Conservation (phyloP, 192 early-diverging fungal species). For the Chytriomyces hyalinus region DNA sequence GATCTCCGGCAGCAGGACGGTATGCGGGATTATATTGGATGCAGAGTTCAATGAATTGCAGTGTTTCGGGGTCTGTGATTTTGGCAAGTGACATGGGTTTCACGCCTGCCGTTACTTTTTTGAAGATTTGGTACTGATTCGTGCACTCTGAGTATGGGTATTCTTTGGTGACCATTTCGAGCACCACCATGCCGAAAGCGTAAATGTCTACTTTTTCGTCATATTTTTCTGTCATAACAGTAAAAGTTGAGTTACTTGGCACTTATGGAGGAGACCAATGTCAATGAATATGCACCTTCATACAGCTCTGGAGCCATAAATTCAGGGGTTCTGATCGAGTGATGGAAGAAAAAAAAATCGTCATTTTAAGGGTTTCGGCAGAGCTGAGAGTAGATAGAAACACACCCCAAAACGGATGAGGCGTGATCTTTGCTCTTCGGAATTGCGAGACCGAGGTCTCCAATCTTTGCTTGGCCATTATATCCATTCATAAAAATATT, state of each 20-base stretch:
- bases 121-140: constrained; percentile 85
- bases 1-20: constrained; percentile 54
- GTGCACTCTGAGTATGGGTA: constrained; percentile 87
- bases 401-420: constrained; percentile 71
- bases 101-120: constrained; percentile 75
- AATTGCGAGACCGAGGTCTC: constrained; percentile 79
- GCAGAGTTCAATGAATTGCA: constrained; percentile 72
- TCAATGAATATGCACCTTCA: constrained; percentile 52
- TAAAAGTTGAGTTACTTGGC: not conserved
- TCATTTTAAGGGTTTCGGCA: constrained; percentile 10
- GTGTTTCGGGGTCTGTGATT: constrained; percentile 67
- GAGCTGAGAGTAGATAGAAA: not conserved
- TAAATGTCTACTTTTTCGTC: constrained; percentile 89
- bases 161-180: constrained; percentile 73
- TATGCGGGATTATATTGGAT: constrained; percentile 57
- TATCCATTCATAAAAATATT: constrained; percentile 92
- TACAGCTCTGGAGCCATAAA: constrained; percentile 94
- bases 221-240: constrained; percentile 60
- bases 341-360: constrained; percentile 27
- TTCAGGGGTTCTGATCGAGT: constrained; percentile 66
- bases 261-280: not conserved
- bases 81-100: constrained; percentile 72
- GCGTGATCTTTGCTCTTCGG: constrained; percentile 69
- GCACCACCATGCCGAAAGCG: constrained; percentile 81
- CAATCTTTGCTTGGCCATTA: constrained; percentile 87